These are phyloP conservation scores for Dianthus caryophyllus DNA, from an alignment of 148 eudicot genomes.

Conservation along the genomic window DNA sequence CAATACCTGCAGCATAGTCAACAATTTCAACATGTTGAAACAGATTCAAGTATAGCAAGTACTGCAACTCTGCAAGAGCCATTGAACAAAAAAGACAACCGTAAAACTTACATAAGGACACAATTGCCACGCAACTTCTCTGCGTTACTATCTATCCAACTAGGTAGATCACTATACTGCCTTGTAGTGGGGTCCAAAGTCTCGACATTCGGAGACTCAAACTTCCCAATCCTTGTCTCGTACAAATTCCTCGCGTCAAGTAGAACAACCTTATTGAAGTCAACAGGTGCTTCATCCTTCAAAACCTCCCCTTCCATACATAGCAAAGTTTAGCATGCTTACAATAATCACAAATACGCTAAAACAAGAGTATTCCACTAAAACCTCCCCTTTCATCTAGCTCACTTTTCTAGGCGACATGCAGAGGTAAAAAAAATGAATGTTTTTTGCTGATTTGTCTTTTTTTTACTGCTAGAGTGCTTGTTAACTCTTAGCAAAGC, in stretches of 20 bases:
- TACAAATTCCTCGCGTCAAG: slow-evolving; percentile 94
- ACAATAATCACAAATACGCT: background rate
- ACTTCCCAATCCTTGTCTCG: slow-evolving; percentile 96
- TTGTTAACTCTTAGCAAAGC: too few relatives aligned
- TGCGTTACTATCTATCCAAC: slow-evolving; percentile 76
- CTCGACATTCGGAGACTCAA: slow-evolving; percentile 58
- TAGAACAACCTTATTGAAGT: slow-evolving; percentile 51
- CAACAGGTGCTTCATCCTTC: slow-evolving; percentile 33
- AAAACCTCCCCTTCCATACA: slow-evolving; percentile 43
- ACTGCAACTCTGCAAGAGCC: background rate
- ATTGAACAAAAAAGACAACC: background rate
- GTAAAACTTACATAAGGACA: slow-evolving; percentile 70
- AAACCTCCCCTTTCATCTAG: too few relatives aligned
- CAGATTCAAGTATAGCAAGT: background rate
- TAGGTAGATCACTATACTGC: slow-evolving; percentile 93
- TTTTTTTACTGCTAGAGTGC: too few relatives aligned
- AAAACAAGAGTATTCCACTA: background rate
- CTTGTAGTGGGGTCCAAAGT: slow-evolving; percentile 91
- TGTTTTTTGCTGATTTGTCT: too few relatives aligned
- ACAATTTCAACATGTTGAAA: slow-evolving; percentile 7
- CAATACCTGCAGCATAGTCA: slow-evolving; percentile 76
- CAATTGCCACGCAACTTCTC: slow-evolving; percentile 66
- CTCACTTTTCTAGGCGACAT: too few relatives aligned
- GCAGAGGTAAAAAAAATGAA: too few relatives aligned
- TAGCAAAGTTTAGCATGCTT: slow-evolving; percentile 10